phyloP scores from a whole-genome alignment of 192 early-diverging fungal species.

The Entomortierella lignicola region DNA sequence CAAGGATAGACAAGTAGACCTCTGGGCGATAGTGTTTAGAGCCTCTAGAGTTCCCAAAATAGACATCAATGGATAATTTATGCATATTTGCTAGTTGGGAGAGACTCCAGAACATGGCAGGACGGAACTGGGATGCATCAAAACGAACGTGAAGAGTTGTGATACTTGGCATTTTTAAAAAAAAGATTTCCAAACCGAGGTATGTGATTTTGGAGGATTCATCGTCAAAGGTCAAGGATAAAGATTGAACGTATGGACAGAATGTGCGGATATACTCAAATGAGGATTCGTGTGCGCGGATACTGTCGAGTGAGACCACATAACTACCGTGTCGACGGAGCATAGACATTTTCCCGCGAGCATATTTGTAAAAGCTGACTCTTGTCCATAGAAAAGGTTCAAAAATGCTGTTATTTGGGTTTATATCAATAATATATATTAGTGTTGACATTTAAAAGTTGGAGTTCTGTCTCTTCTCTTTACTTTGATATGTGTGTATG shows the following conservation, averaged over 20 bases:
- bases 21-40: slow-evolving; percentile 9
- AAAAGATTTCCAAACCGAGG: slow-evolving; percentile 11
- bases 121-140: slow-evolving; percentile 17
- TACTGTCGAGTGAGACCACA: slow-evolving; percentile 5
- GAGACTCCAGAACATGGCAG: slow-evolving; percentile 32
- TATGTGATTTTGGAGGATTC: slow-evolving; percentile 12
- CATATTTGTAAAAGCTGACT: not conserved
- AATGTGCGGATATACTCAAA: slow-evolving; percentile 7
- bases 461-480: no score
- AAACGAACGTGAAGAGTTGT: slow-evolving; percentile 16
- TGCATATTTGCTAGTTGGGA: slow-evolving; percentile 10
- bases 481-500: no score
- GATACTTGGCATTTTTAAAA: not conserved
- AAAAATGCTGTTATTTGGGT: not conserved
- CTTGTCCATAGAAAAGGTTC: slow-evolving; percentile 8
- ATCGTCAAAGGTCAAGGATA: slow-evolving; percentile 5
- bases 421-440: no score
- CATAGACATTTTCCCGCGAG: slow-evolving; percentile 6
- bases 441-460: not conserved
- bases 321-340: slow-evolving; percentile 16
- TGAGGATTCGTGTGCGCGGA: not conserved
- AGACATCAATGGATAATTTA: slow-evolving; percentile 7
- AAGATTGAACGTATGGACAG: not conserved
- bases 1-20: slow-evolving; percentile 12
- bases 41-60: not conserved